phyloP scores from a whole-genome alignment of 2,329 filamentous ascomycete species.

The Colletotrichum chlorophyti region DNA sequence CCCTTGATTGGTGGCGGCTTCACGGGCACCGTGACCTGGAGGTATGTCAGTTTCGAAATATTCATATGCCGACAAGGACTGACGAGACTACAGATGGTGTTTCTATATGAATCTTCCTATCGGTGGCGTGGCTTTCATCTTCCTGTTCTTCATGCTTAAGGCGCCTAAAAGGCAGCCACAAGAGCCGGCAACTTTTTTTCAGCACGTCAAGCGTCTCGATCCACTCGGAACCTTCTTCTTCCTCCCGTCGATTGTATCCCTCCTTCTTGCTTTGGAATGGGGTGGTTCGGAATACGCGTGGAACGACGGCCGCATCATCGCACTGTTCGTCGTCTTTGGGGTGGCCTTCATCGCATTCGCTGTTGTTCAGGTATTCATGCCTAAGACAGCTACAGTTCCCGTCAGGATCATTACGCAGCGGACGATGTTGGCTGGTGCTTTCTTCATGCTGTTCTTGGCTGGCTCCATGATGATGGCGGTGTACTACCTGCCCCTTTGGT shows the following conservation, averaged over 20 bases:
- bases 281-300: conserved; percentile 61
- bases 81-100: conserved; percentile 51
- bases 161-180: conserved; percentile 41
- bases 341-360: conserved; percentile 54
- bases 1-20: conserved; percentile 62
- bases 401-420: conserved; percentile 60
- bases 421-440: conserved; percentile 56
- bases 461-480: conserved; percentile 61
- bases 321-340: conserved; percentile 59
- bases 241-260: conserved; percentile 63
- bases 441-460: conserved; percentile 54
- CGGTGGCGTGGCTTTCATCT: conserved; percentile 56
- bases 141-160: conserved; percentile 56
- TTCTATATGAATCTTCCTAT: conserved; percentile 67
- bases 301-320: conserved; percentile 58
- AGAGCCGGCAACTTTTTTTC: conserved; percentile 39
- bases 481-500: conserved; percentile 63
- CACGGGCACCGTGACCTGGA: conserved; percentile 55
- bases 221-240: conserved; percentile 66
- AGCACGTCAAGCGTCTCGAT: conserved; percentile 61
- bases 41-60: conserved; percentile 34
- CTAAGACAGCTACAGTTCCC: conserved; percentile 64
- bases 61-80: neutral
- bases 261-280: conserved; percentile 70
- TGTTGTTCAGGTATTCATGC: conserved; percentile 58